Percentiles rank a stretch among this genome's conserved stretches.
phyloP scores from a whole-genome alignment of 306 rosid species.

The Casuarina cunninghamiana region DNA sequence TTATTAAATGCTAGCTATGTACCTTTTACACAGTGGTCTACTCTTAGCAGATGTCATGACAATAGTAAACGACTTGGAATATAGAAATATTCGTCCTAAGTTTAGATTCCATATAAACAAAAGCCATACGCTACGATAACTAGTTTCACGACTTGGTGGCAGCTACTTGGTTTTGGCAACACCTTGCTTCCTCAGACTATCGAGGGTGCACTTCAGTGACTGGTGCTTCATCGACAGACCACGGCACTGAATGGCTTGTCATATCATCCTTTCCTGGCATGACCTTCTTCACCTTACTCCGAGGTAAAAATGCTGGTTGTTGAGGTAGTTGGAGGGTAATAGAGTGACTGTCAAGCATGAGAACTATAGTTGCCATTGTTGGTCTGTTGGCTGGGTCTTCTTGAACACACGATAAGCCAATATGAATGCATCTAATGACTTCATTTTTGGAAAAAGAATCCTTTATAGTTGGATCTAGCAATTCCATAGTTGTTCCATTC shows the following conservation, averaged over 20 bases:
- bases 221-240: background rate
- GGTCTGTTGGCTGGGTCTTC: conserved; percentile 31
- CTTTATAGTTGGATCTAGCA: conserved; percentile 24
- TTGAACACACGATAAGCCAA: conserved; percentile 37
- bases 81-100: too few species aligned
- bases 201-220: background rate
- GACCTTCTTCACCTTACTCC: background rate
- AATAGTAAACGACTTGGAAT: too few species aligned
- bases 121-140: too few species aligned
- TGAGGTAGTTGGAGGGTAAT: background rate
- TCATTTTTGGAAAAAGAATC: background rate
- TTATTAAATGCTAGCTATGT: too few species aligned
- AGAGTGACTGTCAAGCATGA: conserved; percentile 19
- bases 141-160: background rate
- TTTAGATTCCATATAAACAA: too few species aligned
- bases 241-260: background rate
- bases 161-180: background rate
- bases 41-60: too few species aligned
- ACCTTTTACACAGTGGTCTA: too few species aligned
- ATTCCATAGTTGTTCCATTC: conserved; percentile 25
- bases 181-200: background rate
- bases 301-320: background rate
- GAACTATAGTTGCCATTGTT: conserved; percentile 20
- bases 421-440: conserved; percentile 24
- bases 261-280: background rate